Percentiles rank a stretch among this genome's conserved stretches.
Evolutionary conservation across 2,329 filamentous ascomycete species (phyloP).

Genomic region (Colletotrichum trifolii): DNA sequence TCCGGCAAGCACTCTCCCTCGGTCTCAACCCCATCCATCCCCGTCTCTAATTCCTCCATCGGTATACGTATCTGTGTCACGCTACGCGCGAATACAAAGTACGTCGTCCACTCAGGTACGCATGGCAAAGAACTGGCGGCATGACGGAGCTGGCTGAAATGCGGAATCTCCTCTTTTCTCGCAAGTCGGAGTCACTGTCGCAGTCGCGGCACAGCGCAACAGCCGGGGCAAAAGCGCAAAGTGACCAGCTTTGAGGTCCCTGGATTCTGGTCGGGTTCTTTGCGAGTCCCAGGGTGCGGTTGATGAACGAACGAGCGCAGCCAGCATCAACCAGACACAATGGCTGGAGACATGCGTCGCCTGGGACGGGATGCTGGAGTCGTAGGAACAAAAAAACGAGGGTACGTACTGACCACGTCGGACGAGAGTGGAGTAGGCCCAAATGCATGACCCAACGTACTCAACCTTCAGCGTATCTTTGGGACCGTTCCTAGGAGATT

Average conservation of each 20-base stretch:
- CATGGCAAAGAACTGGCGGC: too few species aligned
- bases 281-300: constrained; percentile 19
- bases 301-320: constrained; percentile 30
- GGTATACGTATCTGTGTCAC: too few species aligned
- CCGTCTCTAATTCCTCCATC: too few species aligned
- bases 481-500: constrained; percentile 24
- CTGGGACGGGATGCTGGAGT: constrained; percentile 25
- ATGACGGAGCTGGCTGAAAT: too few species aligned
- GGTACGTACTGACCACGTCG: constrained; percentile 30
- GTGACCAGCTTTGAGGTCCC: constrained; percentile 26
- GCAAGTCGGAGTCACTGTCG: constrained; percentile 18
- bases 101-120: too few species aligned
- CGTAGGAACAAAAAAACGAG: constrained; percentile 19
- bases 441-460: constrained; percentile 35
- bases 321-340: constrained; percentile 33
- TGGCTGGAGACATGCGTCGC: constrained; percentile 25
- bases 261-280: constrained; percentile 24
- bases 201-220: constrained; percentile 19
- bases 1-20: too few species aligned
- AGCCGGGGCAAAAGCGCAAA: not conserved
- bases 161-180: not conserved
- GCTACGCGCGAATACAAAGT: too few species aligned
- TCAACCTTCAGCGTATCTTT: constrained; percentile 35
- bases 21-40: too few species aligned
- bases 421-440: constrained; percentile 31